Conservation (phyloP, 2,329 filamentous ascomycete genomes). For the Fonsecaea nubica region DNA sequence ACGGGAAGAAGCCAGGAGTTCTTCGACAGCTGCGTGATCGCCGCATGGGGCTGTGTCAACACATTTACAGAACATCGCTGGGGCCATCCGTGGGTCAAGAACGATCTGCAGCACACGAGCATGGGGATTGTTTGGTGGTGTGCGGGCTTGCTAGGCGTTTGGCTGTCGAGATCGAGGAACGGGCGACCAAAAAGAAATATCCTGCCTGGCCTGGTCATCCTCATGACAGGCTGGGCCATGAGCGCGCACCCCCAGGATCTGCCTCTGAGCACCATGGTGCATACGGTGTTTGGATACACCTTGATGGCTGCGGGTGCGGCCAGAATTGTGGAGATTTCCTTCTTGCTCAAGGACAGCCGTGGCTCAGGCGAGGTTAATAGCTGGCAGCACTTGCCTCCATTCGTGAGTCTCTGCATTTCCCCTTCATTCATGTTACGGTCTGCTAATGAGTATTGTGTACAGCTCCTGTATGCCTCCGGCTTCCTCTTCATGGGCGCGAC, state of each 20-base stretch:
- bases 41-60: conserved; percentile 94
- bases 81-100: conserved; percentile 86
- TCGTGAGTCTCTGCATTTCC: conserved; percentile 61
- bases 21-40: conserved; percentile 90
- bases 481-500: conserved; percentile 98
- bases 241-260: conserved; percentile 85
- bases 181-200: conserved; percentile 91
- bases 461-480: conserved; percentile 89
- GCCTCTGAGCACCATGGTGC: conserved; percentile 83
- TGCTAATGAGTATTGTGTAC: conserved; percentile 10
- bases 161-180: conserved; percentile 83
- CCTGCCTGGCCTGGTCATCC: conserved; percentile 86
- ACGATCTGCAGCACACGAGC: conserved; percentile 96
- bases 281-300: conserved; percentile 90
- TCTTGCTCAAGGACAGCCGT: conserved; percentile 77
- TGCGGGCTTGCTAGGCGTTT: conserved; percentile 87
- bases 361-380: conserved; percentile 73
- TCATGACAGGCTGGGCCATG: conserved; percentile 96
- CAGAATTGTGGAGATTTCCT: conserved; percentile 88
- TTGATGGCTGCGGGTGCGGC: conserved; percentile 87
- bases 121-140: conserved; percentile 99
- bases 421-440: conserved; percentile 30
- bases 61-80: conserved; percentile 98
- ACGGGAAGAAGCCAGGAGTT: conserved; percentile 93
- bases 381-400: conserved; percentile 73